phyloP scores from a whole-genome alignment of 2,329 filamentous ascomycete species.

The Pseudocercospora crystallina region DNA sequence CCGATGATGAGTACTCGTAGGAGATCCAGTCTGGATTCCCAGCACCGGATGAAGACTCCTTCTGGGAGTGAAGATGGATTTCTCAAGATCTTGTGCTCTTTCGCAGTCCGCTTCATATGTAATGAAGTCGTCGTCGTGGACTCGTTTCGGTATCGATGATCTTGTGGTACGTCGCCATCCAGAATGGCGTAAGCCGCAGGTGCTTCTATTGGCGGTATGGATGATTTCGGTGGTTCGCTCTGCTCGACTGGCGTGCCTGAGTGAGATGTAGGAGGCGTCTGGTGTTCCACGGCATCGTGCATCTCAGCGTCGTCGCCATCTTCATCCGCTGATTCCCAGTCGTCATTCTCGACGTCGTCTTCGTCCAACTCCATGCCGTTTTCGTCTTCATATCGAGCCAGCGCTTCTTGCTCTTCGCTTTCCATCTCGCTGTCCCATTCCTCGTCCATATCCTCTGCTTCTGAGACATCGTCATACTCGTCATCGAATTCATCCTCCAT shows the following conservation, averaged over 20 bases:
- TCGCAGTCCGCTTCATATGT: constrained; percentile 52
- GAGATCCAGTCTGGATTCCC: constrained; percentile 60
- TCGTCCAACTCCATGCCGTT: constrained; percentile 44
- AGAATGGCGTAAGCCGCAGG: constrained; percentile 35
- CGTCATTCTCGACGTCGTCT: constrained; percentile 45
- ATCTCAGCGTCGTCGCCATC: constrained; percentile 26
- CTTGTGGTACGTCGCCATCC: constrained; percentile 43
- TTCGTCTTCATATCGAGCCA: constrained; percentile 42
- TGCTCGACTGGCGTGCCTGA: constrained; percentile 21
- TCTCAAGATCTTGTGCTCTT: constrained; percentile 60
- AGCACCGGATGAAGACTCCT: constrained; percentile 59
- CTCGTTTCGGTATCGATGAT: constrained; percentile 43
- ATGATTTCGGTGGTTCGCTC: neutral
- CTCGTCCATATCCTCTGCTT: constrained; percentile 31
- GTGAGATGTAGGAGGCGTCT: constrained; percentile 24
- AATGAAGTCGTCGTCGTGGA: constrained; percentile 28
- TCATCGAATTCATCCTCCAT: constrained; percentile 34
- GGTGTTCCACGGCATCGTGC: constrained; percentile 22
- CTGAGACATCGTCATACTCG: constrained; percentile 33
- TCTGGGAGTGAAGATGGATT: constrained; percentile 49
- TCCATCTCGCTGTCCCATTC: constrained; percentile 31
- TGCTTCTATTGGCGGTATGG: neutral
- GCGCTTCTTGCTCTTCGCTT: constrained; percentile 29
- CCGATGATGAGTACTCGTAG: constrained; percentile 60
- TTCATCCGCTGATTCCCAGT: constrained; percentile 40